phyloP scores from a whole-genome alignment of 306 rosid species.

The Ormosia emarginata region DNA sequence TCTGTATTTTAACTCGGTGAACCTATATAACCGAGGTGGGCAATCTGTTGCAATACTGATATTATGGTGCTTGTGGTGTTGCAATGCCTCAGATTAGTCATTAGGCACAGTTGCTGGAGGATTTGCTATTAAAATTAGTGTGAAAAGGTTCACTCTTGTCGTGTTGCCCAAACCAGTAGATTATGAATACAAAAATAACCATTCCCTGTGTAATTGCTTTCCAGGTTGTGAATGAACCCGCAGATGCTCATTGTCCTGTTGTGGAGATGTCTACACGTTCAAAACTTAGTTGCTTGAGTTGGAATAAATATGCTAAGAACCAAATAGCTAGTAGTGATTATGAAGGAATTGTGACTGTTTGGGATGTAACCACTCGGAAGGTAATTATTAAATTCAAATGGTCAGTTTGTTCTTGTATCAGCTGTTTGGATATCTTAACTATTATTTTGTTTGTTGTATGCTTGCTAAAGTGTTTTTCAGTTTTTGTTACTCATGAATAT shows the following conservation, averaged over 20 bases:
- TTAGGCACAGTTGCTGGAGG: neutral
- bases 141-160: neutral
- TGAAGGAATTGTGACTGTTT: conserved; percentile 94
- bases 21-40: neutral
- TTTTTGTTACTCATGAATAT: conserved; percentile 8
- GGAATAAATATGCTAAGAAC: conserved; percentile 88
- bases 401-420: conserved; percentile 18
- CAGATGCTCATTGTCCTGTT: conserved; percentile 82
- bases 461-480: neutral
- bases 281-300: conserved; percentile 98
- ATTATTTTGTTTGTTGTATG: neutral
- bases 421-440: conserved; percentile 1
- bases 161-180: neutral
- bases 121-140: neutral
- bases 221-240: conserved; percentile 89
- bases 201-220: conserved; percentile 27
- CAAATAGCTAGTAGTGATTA: conserved; percentile 98
- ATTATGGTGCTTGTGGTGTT: neutral
- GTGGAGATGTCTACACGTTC: conserved; percentile 97
- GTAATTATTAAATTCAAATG: conserved; percentile 37
- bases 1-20: neutral
- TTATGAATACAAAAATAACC: neutral
- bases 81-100: neutral
- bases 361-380: conserved; percentile 96
- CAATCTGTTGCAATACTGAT: neutral